phyloP scores from a whole-genome alignment of 352 stramenopile genomes.

The Pythium monospermum region DNA sequence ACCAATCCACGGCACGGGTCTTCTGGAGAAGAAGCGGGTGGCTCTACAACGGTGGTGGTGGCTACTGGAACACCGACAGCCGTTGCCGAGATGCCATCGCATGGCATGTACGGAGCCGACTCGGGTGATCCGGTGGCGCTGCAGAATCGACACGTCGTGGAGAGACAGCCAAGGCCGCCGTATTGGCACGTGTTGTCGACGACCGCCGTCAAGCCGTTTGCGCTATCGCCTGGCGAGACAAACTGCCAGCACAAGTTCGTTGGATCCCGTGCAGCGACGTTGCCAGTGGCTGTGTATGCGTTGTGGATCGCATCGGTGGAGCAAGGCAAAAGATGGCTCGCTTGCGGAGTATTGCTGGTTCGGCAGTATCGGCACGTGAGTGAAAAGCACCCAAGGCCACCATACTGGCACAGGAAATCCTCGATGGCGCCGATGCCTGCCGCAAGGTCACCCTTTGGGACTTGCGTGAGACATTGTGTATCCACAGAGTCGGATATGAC shows the following conservation, averaged over 20 bases:
- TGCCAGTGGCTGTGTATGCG: not conserved
- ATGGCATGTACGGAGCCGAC: constrained; percentile 16
- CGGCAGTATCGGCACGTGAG: constrained; percentile 30
- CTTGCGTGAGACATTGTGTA: not conserved
- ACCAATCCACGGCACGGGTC: constrained; percentile 7
- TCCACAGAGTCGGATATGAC: too few species aligned
- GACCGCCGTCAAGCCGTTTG: constrained; percentile 1
- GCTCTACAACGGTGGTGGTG: not conserved
- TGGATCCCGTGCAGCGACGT: not conserved
- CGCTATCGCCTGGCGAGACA: constrained; percentile 11
- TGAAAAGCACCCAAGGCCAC: constrained; percentile 26
- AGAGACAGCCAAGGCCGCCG: constrained; percentile 19
- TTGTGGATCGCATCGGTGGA: not conserved
- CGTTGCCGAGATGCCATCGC: not conserved
- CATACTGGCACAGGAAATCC: constrained; percentile 6
- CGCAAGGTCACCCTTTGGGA: constrained; percentile 1
- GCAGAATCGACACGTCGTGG: constrained; percentile 17
- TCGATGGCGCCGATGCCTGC: constrained; percentile 12
- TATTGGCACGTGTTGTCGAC: constrained; percentile 4
- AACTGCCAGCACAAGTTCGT: constrained; percentile 12
- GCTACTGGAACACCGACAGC: too few species aligned
- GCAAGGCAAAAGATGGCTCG: constrained; percentile 11
- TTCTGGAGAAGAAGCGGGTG: not conserved
- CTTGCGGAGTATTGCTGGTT: constrained; percentile 16
- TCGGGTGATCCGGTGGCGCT: not conserved